These are phyloP conservation scores for Hortiboletus flavorubellus DNA, from an alignment of 768 basidiomycete species.

Conservation along the genomic window DNA sequence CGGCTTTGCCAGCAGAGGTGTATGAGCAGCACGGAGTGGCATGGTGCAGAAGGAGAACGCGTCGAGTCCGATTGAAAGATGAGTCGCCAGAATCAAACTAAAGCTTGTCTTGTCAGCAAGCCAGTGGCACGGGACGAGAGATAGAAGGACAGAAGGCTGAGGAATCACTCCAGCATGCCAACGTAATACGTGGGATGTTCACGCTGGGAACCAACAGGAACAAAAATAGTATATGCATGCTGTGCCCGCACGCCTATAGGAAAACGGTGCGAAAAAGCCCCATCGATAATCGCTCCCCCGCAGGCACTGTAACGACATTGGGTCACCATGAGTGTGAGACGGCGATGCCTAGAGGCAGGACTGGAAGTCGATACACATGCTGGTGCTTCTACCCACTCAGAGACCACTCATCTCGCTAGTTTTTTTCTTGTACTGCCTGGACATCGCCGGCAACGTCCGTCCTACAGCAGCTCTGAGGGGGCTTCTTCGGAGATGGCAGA, in stretches of 20 bases:
- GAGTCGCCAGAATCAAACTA: slow-evolving; percentile 10
- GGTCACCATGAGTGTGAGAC: slow-evolving; percentile 13
- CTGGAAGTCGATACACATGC: slow-evolving; percentile 25
- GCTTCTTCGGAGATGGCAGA: slow-evolving; percentile 24
- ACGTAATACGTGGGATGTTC: slow-evolving; percentile 22
- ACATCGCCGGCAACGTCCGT: slow-evolving; percentile 6
- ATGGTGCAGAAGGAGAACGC: slow-evolving; percentile 1
- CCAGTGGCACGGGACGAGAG: slow-evolving; percentile 1
- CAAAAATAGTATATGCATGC: slow-evolving; percentile 24
- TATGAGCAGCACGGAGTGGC: slow-evolving; percentile 7
- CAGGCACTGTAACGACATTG: slow-evolving; percentile 10
- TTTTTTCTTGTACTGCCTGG: slow-evolving; percentile 15
- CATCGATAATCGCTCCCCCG: slow-evolving; percentile 15
- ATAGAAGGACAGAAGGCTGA: slow-evolving; percentile 14
- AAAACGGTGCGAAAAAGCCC: slow-evolving; percentile 12
- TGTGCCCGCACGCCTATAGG: slow-evolving; percentile 14
- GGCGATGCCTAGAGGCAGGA: slow-evolving; percentile 26
- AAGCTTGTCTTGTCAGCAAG: slow-evolving; percentile 13
- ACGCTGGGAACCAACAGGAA: slow-evolving; percentile 17
- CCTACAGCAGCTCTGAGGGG: background rate
- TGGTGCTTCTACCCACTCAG: slow-evolving; percentile 29
- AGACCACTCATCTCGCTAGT: slow-evolving; percentile 25
- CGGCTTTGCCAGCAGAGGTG: slow-evolving; percentile 8
- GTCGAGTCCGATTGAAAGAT: slow-evolving; percentile 1
- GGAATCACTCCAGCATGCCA: slow-evolving; percentile 13